Evolutionary conservation across 208 protist genomes (phyloP).

Genomic region (Trypanosoma scelopori): DNA sequence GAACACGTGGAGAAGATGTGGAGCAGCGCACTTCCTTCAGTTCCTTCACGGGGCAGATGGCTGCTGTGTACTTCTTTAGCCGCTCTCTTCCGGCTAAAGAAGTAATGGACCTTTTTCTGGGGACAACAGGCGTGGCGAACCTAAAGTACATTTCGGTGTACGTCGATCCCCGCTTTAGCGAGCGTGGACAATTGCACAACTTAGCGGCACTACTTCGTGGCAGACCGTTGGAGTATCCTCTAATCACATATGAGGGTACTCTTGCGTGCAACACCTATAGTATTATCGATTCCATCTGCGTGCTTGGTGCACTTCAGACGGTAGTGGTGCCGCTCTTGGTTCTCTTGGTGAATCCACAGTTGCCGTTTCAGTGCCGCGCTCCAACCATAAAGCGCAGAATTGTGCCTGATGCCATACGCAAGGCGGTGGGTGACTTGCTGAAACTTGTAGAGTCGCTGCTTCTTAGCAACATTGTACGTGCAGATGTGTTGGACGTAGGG

Average conservation of each 20-base stretch:
- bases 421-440: slow-evolving; percentile 49
- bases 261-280: slow-evolving; percentile 58
- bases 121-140: slow-evolving; percentile 3
- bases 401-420: slow-evolving; percentile 24
- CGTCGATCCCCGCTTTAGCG: slow-evolving; percentile 78
- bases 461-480: slow-evolving; percentile 55
- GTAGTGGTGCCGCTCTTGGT: slow-evolving; percentile 72
- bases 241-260: slow-evolving; percentile 76
- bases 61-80: slow-evolving; percentile 63
- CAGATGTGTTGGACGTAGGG: slow-evolving; percentile 55
- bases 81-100: slow-evolving; percentile 41
- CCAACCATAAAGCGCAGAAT: slow-evolving; percentile 7
- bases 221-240: slow-evolving; percentile 38
- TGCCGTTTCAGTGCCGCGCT: slow-evolving; percentile 52
- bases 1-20: slow-evolving; percentile 56
- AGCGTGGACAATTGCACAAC: slow-evolving; percentile 77
- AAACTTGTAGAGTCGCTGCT: slow-evolving; percentile 58
- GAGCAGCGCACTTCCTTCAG: slow-evolving; percentile 40
- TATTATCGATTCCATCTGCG: slow-evolving; percentile 75
- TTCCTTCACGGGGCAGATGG: slow-evolving; percentile 69
- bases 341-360: slow-evolving; percentile 58
- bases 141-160: slow-evolving; percentile 48
- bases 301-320: slow-evolving; percentile 64
- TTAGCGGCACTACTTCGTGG: slow-evolving; percentile 63
- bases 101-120: slow-evolving; percentile 31